These are phyloP conservation scores for Areca catechu DNA, from an alignment of 176 grass and related monocot genomes.

Conservation along the genomic window DNA sequence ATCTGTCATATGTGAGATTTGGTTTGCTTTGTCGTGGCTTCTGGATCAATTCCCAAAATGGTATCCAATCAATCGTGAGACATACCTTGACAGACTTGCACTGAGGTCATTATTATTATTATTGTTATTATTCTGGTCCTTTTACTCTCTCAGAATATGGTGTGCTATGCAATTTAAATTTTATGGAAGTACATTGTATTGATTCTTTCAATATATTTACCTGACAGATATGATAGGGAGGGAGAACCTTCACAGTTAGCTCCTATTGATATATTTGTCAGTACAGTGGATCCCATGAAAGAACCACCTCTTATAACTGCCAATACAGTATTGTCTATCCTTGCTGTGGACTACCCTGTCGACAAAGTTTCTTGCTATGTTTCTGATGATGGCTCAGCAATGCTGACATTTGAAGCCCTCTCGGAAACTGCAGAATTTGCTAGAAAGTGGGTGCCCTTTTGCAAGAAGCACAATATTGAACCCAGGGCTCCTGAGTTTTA, in stretches of 20 bases:
- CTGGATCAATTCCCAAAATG: slow-evolving; percentile 95
- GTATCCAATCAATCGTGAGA: slow-evolving; percentile 89
- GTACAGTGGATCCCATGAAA: slow-evolving; percentile 87
- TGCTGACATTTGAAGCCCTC: slow-evolving; percentile 80
- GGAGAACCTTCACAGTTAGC: slow-evolving; percentile 74
- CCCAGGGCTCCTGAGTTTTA: slow-evolving; percentile 95
- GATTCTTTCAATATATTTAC: neutral
- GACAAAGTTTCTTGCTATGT: slow-evolving; percentile 97
- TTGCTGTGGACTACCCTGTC: slow-evolving; percentile 82
- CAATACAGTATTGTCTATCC: slow-evolving; percentile 83
- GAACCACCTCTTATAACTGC: slow-evolving; percentile 83
- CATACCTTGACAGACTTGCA: slow-evolving; percentile 78
- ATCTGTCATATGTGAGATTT: slow-evolving; percentile 92
- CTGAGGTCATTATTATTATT: slow-evolving; percentile 42
- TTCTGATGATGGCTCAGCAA: slow-evolving; percentile 93
- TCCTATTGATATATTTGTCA: slow-evolving; percentile 87
- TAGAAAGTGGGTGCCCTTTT: slow-evolving; percentile 93
- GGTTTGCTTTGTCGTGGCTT: slow-evolving; percentile 96
- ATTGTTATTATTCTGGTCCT: neutral
- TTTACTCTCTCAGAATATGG: no score
- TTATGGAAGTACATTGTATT: no score
- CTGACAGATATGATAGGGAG: slow-evolving; percentile 78
- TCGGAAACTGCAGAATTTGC: slow-evolving; percentile 92
- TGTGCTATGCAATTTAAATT: no score
- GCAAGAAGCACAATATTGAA: slow-evolving; percentile 83